Evolutionary conservation across 1,139 yeast genomes (phyloP), one percentile per base, ranked within the genome.

Genomic region (Hanseniaspora sp.): DNA sequence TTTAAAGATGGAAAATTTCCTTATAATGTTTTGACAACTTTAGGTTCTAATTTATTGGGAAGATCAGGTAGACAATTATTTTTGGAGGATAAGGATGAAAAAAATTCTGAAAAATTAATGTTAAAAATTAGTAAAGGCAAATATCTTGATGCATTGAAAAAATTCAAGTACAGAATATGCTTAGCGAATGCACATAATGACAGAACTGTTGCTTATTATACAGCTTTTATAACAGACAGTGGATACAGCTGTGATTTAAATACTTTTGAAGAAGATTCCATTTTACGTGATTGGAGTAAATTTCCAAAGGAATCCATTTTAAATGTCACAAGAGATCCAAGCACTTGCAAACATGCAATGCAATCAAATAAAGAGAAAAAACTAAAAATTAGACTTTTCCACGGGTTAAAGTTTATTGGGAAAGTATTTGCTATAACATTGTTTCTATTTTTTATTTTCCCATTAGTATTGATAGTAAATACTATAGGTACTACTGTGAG

Each of bases 171-270:
- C 57, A 75, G 83, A 56, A 71, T 78, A 4, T 64, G 80, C 7
- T 71, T 86, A 59, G 86, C 96, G 8, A 90, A 90, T 66, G 76
- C 84, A 18, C 75, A 80, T 55, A 83, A 86, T 64, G 97, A 90
- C 66, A 73, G 82, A 48, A 74, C 81, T 0, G 83, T 79, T 1
- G 80, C 78, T 23, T 79, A 76, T 61, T 77, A 71, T 64, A 77
- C 83, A 0, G 67, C 80, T 0, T 77, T 67, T 59, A 73, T 79
- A 47, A 65, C 76, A 1, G 67, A 71, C 51, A 39, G 33, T 28
- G 34, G 28, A 17, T 48, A 49, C 13, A 30, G 12, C 4, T 54
- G 56, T 42, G 46, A 42, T 30, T 23, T 23, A 5, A 13, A 46
- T 13, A 33, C 48, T 13, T 23, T 34, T 2, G 56, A 54, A 37